Evolutionary conservation across 768 basidiomycete species (phyloP), one percentile per base, ranked within the genome.

Genomic region (Termitomyces sp.): DNA sequence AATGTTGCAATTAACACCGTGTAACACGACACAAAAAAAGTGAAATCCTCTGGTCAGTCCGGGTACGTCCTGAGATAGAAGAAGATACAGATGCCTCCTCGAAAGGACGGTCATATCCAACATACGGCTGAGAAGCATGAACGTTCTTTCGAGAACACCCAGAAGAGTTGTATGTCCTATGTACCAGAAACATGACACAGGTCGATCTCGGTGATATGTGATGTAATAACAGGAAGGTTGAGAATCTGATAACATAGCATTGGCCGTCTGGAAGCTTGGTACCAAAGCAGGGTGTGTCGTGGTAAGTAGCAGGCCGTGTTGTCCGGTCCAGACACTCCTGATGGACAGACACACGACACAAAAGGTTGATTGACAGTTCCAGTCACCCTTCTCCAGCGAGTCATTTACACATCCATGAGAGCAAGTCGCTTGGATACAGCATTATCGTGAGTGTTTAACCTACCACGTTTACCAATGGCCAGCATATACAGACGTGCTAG

Each of bases 1-100:
- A 24, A 28, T 50, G 47, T 50, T 55, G 48, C 42, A 34, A 55
- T 55, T 48, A 55, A 44, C 14, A 14, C 48, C 42, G 47, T 43
- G 6, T 28, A 38, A 30, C n/a, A 26, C 15, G 53, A 12, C 45
- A 17, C 19, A 17, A 48, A 28, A 10, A 53, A 24, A 22, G 19
- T 40, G 43, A 34, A 15, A 43, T 37, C 5, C 5, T 15, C 17
- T 37, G 15, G 34, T 35, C 3, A 7, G 6, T n/a, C n/a, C n/a
- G n/a, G n/a, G n/a, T n/a, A n/a, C n/a, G n/a, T n/a, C n/a, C n/a
- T 28, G 15, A 24, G 3, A 41, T 41, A 22, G 21, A 34, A 5
- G 9, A 12, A 22, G 41, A 46, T 2, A 12, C 12, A 46, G 45
- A 14, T 19, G 46, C 32, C 19, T 22, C 32, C 21, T 3, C 14